These are phyloP conservation scores for Ambrosia hybrid DNA, from an alignment of 140 eudicot genomes.

Conservation along the genomic window DNA sequence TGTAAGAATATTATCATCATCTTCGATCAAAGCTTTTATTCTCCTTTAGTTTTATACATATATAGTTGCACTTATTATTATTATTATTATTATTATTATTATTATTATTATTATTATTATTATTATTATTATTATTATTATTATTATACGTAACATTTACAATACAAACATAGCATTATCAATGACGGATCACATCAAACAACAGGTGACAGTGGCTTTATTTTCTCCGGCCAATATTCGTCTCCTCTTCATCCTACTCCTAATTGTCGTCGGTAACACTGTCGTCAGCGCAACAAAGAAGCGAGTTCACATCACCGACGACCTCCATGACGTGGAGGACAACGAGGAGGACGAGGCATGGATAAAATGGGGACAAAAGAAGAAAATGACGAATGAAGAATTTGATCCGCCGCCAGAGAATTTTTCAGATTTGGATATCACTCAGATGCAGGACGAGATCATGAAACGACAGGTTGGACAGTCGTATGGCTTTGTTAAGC, in stretches of 20 bases:
- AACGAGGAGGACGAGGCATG: conserved; percentile 91
- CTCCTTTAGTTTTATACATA: too few relatives aligned
- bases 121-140: too few relatives aligned
- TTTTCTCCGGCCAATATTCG: conserved; percentile 18
- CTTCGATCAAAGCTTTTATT: too few relatives aligned
- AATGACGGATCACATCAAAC: conserved; percentile 21
- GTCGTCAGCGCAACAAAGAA: conserved; percentile 45
- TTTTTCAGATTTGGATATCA: conserved; percentile 45
- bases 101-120: too few relatives aligned
- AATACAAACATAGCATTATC: conserved; percentile 11
- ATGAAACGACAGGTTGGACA: conserved; percentile 74
- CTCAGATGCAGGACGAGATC: conserved; percentile 62
- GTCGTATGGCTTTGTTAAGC: conserved; percentile 83
- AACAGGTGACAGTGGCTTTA: neutral
- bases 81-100: too few relatives aligned
- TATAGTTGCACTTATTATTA: too few relatives aligned
- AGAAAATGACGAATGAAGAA: conserved; percentile 40
- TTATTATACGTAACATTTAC: conserved; percentile 6
- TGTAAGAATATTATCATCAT: too few relatives aligned
- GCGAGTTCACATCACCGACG: conserved; percentile 70
- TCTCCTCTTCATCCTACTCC: conserved; percentile 29
- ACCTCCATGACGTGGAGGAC: conserved; percentile 84
- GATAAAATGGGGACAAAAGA: conserved; percentile 84
- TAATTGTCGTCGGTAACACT: conserved; percentile 22
- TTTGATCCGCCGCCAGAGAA: conserved; percentile 78